Percentiles rank a stretch among this genome's conserved stretches.
phyloP scores from a whole-genome alignment of 2,329 filamentous ascomycete genomes.

The Chaetomium globosum region DNA sequence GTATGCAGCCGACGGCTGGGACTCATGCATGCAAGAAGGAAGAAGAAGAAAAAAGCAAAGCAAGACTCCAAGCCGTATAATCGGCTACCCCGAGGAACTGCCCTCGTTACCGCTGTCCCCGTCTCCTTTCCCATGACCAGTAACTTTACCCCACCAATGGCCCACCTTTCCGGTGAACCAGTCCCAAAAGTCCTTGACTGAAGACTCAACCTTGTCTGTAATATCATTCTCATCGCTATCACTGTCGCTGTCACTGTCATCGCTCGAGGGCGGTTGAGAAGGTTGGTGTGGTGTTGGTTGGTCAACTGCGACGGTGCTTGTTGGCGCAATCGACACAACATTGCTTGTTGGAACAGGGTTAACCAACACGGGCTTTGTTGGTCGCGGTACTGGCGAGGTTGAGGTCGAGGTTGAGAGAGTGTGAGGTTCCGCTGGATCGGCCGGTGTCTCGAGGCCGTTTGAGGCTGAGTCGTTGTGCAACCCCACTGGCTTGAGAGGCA shows the following conservation, averaged over 20 bases:
- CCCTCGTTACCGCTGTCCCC: slow-evolving; percentile 3
- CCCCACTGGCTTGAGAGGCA: slow-evolving; percentile 67
- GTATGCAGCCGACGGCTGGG: neutral
- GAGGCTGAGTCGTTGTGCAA: slow-evolving; percentile 60
- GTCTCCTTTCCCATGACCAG: slow-evolving; percentile 27
- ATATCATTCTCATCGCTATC: slow-evolving; percentile 27
- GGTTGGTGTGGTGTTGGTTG: slow-evolving; percentile 34
- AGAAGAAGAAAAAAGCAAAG: neutral
- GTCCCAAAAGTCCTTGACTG: slow-evolving; percentile 50
- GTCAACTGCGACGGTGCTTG: slow-evolving; percentile 36
- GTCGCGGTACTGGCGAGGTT: slow-evolving; percentile 6
- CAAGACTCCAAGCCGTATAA: neutral
- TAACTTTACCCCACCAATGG: slow-evolving; percentile 52
- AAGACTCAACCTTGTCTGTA: slow-evolving; percentile 39
- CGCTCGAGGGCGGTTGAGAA: slow-evolving; percentile 26
- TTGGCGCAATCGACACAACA: slow-evolving; percentile 19
- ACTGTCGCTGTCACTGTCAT: neutral
- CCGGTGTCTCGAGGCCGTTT: slow-evolving; percentile 50
- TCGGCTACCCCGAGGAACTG: neutral
- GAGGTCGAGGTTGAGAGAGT: slow-evolving; percentile 22
- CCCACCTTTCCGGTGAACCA: slow-evolving; percentile 56
- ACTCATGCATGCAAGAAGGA: neutral
- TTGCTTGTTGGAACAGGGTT: slow-evolving; percentile 31
- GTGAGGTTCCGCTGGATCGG: slow-evolving; percentile 52
- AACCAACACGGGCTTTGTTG: slow-evolving; percentile 24